Percentiles rank a stretch among this genome's conserved stretches.
phyloP scores from a whole-genome alignment of 75 land plant genomes.

The Sequoiadendron giganteum region DNA sequence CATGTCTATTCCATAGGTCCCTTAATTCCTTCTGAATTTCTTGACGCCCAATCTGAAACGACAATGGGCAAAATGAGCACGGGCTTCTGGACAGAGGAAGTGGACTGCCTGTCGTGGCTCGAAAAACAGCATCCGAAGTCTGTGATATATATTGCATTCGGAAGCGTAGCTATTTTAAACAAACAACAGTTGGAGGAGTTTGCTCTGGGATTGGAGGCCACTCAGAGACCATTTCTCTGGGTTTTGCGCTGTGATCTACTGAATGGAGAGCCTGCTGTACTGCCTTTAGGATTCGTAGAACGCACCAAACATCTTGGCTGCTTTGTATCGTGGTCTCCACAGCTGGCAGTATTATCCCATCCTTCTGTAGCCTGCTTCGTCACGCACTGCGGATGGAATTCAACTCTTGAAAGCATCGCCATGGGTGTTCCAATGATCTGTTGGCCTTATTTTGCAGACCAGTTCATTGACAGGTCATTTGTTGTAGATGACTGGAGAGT shows the following conservation, averaged over 20 bases:
- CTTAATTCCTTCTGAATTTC: neutral
- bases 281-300: slow-evolving; percentile 11
- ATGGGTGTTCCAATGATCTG: slow-evolving; percentile 30
- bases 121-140: slow-evolving; percentile 17
- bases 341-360: slow-evolving; percentile 25
- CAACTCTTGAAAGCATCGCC: slow-evolving; percentile 8
- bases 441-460: slow-evolving; percentile 23
- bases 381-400: slow-evolving; percentile 23
- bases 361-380: slow-evolving; percentile 12
- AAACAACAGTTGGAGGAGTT: slow-evolving; percentile 15
- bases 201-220: slow-evolving; percentile 24
- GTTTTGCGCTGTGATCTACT: slow-evolving; percentile 14
- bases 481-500: slow-evolving; percentile 20
- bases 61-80: neutral
- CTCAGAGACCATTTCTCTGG: slow-evolving; percentile 21
- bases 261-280: neutral
- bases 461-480: slow-evolving; percentile 12
- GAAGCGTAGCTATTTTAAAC: slow-evolving; percentile 15
- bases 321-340: slow-evolving; percentile 26
- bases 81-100: slow-evolving; percentile 12
- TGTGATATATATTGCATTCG: slow-evolving; percentile 26
- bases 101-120: slow-evolving; percentile 22
- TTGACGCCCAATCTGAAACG: neutral
- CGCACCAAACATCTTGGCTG: slow-evolving; percentile 4
- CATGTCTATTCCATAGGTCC: neutral